Evolutionary conservation across 1,139 yeast species (phyloP).

Genomic region (Pneumocystis carinii): DNA sequence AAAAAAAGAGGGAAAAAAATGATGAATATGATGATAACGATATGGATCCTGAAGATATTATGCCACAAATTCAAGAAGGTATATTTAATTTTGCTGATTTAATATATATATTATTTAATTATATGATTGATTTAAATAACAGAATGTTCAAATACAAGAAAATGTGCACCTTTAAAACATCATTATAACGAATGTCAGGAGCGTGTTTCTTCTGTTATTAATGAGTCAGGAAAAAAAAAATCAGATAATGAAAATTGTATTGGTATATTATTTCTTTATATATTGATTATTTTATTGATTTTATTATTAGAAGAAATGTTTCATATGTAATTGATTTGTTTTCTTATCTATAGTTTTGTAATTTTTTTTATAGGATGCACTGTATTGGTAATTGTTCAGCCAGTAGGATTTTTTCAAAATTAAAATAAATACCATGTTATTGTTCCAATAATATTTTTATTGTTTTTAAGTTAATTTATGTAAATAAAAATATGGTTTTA

Average conservation of each 20-base stretch:
- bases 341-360: not conserved
- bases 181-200: conserved; percentile 91
- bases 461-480: not conserved
- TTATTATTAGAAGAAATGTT: not conserved
- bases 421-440: not conserved
- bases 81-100: not conserved
- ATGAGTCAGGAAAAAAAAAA: conserved; percentile 30
- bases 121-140: conserved; percentile 2
- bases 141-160: conserved; percentile 38
- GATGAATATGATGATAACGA: conserved; percentile 1
- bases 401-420: not conserved
- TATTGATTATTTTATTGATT: not conserved
- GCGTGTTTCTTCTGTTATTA: conserved; percentile 77
- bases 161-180: conserved; percentile 61
- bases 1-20: conserved; percentile 22
- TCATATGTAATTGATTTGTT: not conserved
- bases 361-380: not conserved
- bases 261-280: not conserved
- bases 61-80: not conserved
- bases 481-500: not conserved
- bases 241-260: not conserved
- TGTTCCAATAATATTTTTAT: not conserved
- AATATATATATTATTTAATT: not conserved
- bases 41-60: not conserved
- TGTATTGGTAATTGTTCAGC: not conserved